phyloP scores from a whole-genome alignment of 441 rosid genomes.

The Dalechampia spathulata region DNA sequence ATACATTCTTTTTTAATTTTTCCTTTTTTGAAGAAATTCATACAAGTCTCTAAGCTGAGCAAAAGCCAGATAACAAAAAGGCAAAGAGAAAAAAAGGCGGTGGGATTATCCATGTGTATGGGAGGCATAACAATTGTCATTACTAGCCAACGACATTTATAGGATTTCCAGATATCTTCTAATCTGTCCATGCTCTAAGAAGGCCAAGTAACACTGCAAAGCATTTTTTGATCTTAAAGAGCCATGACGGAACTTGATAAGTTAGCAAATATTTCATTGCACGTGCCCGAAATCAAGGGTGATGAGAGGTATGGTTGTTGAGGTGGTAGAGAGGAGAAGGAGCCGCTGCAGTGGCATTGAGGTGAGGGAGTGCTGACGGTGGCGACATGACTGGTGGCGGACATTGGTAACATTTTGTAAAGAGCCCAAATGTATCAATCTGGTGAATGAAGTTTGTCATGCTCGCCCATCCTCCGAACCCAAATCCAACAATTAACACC shows the following conservation, averaged over 20 bases:
- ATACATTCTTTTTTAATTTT: neutral
- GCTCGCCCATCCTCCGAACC: conserved; percentile 99
- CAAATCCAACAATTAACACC: conserved; percentile 89
- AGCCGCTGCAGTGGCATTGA: conserved; percentile 31
- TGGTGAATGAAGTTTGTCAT: conserved; percentile 73
- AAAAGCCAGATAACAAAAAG: neutral
- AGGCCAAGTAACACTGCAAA: neutral
- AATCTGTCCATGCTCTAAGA: conserved; percentile 13
- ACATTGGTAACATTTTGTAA: conserved; percentile 95
- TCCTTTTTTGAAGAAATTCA: neutral
- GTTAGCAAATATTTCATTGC: conserved; percentile 16
- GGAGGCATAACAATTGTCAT: neutral
- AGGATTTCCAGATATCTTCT: neutral
- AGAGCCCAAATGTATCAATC: conserved; percentile 83
- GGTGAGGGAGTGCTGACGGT: conserved; percentile 21
- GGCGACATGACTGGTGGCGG: conserved; percentile 49
- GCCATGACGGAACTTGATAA: conserved; percentile 4
- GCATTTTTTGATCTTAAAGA: too few species aligned
- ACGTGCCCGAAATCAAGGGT: conserved; percentile 24
- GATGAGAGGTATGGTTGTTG: conserved; percentile 41
- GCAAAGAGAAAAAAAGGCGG: neutral
- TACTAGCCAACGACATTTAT: neutral
- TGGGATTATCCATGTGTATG: neutral
- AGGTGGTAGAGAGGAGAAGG: conserved; percentile 37
- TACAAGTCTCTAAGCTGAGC: conserved; percentile 9